Conservation (phyloP, 2,329 filamentous ascomycete genomes). For the Verticillium zaregamsianum region DNA sequence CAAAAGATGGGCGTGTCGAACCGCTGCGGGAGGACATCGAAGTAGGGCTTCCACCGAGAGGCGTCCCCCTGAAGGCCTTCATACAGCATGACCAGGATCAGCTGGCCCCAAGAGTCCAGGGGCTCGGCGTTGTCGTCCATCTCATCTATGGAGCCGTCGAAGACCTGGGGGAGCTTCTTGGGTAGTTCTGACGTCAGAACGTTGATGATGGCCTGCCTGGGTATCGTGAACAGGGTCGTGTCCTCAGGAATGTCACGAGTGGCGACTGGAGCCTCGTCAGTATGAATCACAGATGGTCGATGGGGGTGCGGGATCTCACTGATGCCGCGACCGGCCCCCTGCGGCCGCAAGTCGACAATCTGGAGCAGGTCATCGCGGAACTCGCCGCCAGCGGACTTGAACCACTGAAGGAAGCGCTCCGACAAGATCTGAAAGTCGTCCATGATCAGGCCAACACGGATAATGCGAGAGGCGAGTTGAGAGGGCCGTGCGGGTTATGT, state of each 20-base stretch:
- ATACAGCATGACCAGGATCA: slow-evolving; percentile 78
- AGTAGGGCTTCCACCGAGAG: slow-evolving; percentile 75
- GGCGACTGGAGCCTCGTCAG: slow-evolving; percentile 52
- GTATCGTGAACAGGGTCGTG: slow-evolving; percentile 76
- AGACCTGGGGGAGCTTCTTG: slow-evolving; percentile 49
- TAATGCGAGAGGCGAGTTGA: neutral
- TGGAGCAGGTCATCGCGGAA: slow-evolving; percentile 46
- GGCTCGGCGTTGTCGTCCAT: slow-evolving; percentile 30
- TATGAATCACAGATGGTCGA: slow-evolving; percentile 8
- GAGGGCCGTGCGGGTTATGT: neutral
- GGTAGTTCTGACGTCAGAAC: slow-evolving; percentile 67
- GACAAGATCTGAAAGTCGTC: slow-evolving; percentile 39
- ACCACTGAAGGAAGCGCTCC: slow-evolving; percentile 48
- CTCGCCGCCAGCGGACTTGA: slow-evolving; percentile 44
- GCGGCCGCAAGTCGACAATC: slow-evolving; percentile 47
- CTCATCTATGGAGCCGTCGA: slow-evolving; percentile 30
- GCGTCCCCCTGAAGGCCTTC: slow-evolving; percentile 56
- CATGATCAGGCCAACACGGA: slow-evolving; percentile 16
- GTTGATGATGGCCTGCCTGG: slow-evolving; percentile 66
- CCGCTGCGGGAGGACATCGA: slow-evolving; percentile 63
- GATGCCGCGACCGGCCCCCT: slow-evolving; percentile 51
- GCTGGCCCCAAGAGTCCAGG: slow-evolving; percentile 50
- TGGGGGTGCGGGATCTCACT: slow-evolving; percentile 28
- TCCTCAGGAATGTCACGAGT: slow-evolving; percentile 65
- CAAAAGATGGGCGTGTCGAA: slow-evolving; percentile 95